Conservation (phyloP, 2,329 filamentous ascomycete genomes). For the Neonectria coccinea region DNA sequence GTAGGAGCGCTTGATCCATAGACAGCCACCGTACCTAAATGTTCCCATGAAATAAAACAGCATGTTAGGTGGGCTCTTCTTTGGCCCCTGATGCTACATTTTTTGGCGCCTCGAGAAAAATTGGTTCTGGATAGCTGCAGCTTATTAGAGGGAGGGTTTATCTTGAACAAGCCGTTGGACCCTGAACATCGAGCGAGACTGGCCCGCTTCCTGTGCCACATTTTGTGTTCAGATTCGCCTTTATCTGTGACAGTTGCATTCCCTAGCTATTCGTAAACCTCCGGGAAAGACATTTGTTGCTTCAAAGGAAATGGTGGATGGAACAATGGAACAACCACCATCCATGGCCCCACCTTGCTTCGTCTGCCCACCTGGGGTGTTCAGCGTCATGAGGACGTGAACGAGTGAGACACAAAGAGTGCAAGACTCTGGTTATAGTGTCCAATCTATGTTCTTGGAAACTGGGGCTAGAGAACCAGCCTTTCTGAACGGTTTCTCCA, state of each 20-base stretch:
- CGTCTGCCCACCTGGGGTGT: not conserved
- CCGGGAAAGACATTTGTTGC: not conserved
- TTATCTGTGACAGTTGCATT: not conserved
- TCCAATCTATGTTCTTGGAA: not conserved
- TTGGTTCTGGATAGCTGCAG: not conserved
- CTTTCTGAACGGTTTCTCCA: not conserved
- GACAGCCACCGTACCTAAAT: slow-evolving; percentile 6
- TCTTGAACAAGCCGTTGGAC: not conserved
- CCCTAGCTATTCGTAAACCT: not conserved
- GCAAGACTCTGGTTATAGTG: not conserved
- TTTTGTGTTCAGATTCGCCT: not conserved
- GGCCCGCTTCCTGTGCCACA: not conserved
- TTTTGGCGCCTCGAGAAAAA: not conserved
- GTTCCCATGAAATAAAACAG: slow-evolving; percentile 5
- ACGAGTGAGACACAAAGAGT: not conserved
- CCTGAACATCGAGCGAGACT: not conserved
- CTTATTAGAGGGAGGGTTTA: not conserved
- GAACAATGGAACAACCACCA: not conserved
- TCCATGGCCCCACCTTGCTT: not conserved
- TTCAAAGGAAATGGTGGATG: not conserved
- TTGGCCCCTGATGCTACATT: not conserved
- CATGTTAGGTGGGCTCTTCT: slow-evolving; percentile 2
- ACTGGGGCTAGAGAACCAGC: not conserved
- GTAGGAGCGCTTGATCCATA: slow-evolving; percentile 2
- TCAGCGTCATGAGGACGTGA: not conserved